Evolutionary conservation across 2,329 filamentous ascomycete species (phyloP).

Genomic region (Ceratocystis huliohia): DNA sequence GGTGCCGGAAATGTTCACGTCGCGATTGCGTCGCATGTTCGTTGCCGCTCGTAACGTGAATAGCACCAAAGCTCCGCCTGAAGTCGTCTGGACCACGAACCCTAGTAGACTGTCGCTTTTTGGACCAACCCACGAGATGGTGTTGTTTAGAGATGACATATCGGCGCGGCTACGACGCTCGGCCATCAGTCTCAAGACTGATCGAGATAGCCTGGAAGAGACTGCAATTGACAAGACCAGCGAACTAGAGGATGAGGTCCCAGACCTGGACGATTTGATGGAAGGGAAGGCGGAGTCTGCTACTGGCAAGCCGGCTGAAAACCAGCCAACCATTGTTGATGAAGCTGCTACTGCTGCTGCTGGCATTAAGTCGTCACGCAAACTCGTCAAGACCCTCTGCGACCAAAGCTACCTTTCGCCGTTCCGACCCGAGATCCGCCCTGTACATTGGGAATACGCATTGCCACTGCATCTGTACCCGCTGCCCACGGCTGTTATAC

Average conservation of each 20-base stretch:
- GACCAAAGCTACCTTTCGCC: conserved; percentile 84
- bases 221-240: not conserved
- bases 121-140: conserved; percentile 75
- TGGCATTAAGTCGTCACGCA: conserved; percentile 50
- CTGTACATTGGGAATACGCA: conserved; percentile 82
- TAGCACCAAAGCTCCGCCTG: conserved; percentile 43
- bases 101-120: conserved; percentile 73
- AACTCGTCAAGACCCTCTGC: conserved; percentile 79
- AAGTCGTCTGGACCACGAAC: conserved; percentile 80
- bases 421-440: conserved; percentile 66
- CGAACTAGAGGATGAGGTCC: conserved; percentile 19
- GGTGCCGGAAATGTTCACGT: conserved; percentile 84
- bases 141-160: conserved; percentile 78
- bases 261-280: conserved; percentile 28
- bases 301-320: conserved; percentile 29
- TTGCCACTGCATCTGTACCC: conserved; percentile 71
- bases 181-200: conserved; percentile 54
- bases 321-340: conserved; percentile 24
- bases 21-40: conserved; percentile 68
- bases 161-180: conserved; percentile 64
- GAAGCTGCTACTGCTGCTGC: not conserved
- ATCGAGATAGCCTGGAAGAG: conserved; percentile 29
- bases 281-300: conserved; percentile 32
- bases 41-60: conserved; percentile 57
- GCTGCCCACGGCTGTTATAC: conserved; percentile 66